Percentiles rank a stretch among this genome's conserved stretches.
Evolutionary conservation across 441 rosid species (phyloP).

Genomic region (Gossypium aridum): DNA sequence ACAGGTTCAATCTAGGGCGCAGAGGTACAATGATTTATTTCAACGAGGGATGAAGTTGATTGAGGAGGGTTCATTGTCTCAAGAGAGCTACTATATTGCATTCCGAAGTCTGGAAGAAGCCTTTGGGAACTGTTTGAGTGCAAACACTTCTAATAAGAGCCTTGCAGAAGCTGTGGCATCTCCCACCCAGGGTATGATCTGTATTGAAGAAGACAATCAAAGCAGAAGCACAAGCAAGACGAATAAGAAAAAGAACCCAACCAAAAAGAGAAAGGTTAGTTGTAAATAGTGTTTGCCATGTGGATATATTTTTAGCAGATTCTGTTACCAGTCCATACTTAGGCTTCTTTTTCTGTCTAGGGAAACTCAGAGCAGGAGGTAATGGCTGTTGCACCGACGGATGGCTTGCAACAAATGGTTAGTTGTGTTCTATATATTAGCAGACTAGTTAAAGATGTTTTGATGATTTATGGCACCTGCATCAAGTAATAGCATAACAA

Average conservation of each 20-base stretch:
- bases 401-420: constrained; percentile 16
- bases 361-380: constrained; percentile 15
- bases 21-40: constrained; percentile 15
- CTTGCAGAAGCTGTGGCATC: constrained; percentile 12
- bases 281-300: background rate
- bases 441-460: background rate
- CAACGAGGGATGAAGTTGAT: constrained; percentile 11
- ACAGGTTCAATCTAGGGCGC: constrained; percentile 11
- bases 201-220: constrained; percentile 16
- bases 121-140: constrained; percentile 7
- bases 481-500: background rate
- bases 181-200: constrained; percentile 14
- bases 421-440: background rate
- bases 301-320: background rate
- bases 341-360: background rate
- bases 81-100: constrained; percentile 11
- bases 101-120: constrained; percentile 12
- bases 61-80: constrained; percentile 14
- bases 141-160: constrained; percentile 14
- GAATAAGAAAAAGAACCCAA: constrained; percentile 13
- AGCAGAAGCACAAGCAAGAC: constrained; percentile 11
- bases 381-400: constrained; percentile 1
- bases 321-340: background rate
- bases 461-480: background rate
- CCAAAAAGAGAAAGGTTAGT: constrained; percentile 12